phyloP scores from a whole-genome alignment of 148 eudicot species.

The Talinum fruticosum region DNA sequence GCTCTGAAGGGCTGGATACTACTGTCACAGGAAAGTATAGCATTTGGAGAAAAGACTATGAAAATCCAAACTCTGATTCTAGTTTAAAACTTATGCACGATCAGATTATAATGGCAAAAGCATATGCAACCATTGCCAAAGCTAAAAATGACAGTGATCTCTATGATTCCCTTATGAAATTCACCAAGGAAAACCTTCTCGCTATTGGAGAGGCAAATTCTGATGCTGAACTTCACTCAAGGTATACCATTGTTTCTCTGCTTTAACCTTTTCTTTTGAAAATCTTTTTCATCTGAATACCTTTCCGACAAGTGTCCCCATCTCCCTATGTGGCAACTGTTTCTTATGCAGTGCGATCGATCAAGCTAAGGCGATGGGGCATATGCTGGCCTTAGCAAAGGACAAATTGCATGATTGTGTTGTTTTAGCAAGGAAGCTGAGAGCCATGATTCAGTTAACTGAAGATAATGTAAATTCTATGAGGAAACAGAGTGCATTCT shows the following conservation, averaged over 20 bases:
- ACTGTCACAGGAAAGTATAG: conserved; percentile 70
- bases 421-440: conserved; percentile 70
- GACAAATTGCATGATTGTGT: conserved; percentile 70
- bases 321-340: conserved; percentile 9
- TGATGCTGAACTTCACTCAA: conserved; percentile 79
- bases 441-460: conserved; percentile 87
- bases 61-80: conserved; percentile 88
- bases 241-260: conserved; percentile 38
- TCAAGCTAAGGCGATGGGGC: conserved; percentile 89
- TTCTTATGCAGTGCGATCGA: conserved; percentile 65
- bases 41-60: conserved; percentile 95
- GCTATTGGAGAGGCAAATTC: conserved; percentile 78
- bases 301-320: conserved; percentile 1
- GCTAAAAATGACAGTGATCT: conserved; percentile 64
- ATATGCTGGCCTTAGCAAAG: conserved; percentile 72
- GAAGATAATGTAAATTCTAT: conserved; percentile 58
- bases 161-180: conserved; percentile 62
- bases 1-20: conserved; percentile 71
- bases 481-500: conserved; percentile 83
- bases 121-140: conserved; percentile 89
- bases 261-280: neutral
- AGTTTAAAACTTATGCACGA: conserved; percentile 90
- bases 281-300: conserved; percentile 19
- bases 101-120: conserved; percentile 97
- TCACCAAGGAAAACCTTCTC: conserved; percentile 53